Conservation (phyloP, 192 early-diverging fungal genomes). For the Linnemannia schmuckeri region DNA sequence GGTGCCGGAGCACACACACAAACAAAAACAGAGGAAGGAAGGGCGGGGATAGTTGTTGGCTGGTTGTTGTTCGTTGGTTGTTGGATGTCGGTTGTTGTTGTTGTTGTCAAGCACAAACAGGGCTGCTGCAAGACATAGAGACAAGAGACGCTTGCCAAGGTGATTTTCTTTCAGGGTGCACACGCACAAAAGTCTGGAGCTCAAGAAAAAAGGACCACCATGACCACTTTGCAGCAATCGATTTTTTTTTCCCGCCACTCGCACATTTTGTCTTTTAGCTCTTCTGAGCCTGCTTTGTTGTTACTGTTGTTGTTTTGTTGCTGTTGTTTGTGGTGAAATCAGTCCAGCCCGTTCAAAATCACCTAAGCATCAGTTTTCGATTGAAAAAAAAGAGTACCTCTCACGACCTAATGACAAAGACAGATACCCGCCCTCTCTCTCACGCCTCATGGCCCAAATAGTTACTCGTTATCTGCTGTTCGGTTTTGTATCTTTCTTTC, state of each 20-base stretch:
- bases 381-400: background rate
- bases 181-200: background rate
- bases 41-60: background rate
- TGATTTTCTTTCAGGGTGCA: background rate
- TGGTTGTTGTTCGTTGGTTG: background rate
- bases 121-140: background rate
- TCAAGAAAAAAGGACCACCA: background rate
- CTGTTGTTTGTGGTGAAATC: background rate
- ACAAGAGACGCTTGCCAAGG: too few species aligned
- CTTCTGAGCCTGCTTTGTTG: background rate
- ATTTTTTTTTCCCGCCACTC: conserved; percentile 5
- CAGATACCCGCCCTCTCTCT: background rate
- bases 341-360: background rate
- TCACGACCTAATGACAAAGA: background rate
- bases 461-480: background rate
- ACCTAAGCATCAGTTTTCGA: background rate
- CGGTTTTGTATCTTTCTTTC: background rate
- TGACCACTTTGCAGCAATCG: background rate
- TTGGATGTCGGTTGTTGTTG: background rate
- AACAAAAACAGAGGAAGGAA: background rate
- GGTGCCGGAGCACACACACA: background rate
- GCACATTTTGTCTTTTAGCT: background rate
- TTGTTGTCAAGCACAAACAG: background rate
- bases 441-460: background rate
- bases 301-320: background rate